phyloP scores from a whole-genome alignment of 2,329 filamentous ascomycete genomes.

The Berkeleyomyces basicola region DNA sequence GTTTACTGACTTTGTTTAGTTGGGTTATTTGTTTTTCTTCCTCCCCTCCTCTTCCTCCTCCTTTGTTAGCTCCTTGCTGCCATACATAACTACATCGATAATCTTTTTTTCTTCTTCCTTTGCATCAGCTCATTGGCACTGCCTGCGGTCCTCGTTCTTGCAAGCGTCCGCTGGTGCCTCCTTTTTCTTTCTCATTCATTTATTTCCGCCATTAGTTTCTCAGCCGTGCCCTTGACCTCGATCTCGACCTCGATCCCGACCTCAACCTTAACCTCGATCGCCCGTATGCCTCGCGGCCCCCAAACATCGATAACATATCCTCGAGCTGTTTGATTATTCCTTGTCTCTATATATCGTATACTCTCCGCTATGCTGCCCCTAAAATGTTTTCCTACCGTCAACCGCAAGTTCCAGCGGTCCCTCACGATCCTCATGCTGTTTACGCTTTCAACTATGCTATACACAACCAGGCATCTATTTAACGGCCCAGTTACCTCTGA shows the following conservation, averaged over 20 bases:
- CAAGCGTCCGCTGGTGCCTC: no score
- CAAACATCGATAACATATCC: no score
- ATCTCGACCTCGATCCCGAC: no score
- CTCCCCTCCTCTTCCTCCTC: neutral
- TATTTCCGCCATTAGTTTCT: no score
- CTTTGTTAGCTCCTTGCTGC: neutral
- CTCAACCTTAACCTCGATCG: no score
- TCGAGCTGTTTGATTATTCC: neutral
- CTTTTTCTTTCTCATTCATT: no score
- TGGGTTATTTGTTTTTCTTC: neutral
- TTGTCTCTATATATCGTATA: neutral
- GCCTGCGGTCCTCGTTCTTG: no score
- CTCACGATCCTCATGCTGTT: constrained; percentile 7
- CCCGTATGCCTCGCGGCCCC: no score
- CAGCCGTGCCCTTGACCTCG: no score
- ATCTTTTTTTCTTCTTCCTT: neutral
- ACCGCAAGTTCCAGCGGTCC: constrained; percentile 11
- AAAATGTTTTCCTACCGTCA: constrained; percentile 1
- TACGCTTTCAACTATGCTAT: constrained; percentile 11
- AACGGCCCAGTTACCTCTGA: constrained; percentile 4
- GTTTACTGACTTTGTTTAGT: neutral
- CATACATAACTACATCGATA: neutral
- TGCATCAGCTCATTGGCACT: no score
- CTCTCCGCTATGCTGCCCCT: constrained; percentile 3
- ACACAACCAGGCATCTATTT: constrained; percentile 13